These are phyloP conservation scores for Stachybotrys chartarum DNA, from an alignment of 2,329 filamentous ascomycete species.

Conservation along the genomic window DNA sequence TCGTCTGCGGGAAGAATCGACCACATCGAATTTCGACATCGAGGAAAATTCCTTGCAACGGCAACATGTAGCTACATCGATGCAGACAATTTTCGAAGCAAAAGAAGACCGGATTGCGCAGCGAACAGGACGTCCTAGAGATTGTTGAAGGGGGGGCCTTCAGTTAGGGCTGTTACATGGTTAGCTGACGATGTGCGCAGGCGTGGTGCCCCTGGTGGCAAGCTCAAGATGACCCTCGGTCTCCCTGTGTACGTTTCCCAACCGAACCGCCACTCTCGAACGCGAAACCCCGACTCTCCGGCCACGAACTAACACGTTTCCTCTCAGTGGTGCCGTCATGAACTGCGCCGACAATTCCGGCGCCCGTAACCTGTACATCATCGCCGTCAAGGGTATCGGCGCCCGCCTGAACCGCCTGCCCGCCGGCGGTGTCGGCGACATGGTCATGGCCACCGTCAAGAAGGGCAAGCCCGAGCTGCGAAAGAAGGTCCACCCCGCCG, in stretches of 20 bases:
- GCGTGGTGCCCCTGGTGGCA: conserved; percentile 95
- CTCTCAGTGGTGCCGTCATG: conserved; percentile 87
- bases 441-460: conserved; percentile 99
- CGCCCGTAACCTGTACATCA: conserved; percentile 99
- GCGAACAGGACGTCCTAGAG: background rate
- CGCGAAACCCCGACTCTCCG: conserved; percentile 2
- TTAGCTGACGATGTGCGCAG: conserved; percentile 36
- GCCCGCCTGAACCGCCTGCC: conserved; percentile 96
- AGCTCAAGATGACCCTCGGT: conserved; percentile 99
- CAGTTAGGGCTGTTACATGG: background rate
- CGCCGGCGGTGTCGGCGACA: conserved; percentile 96
- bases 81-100: background rate
- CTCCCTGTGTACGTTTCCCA: conserved; percentile 80
- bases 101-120: background rate
- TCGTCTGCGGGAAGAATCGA: background rate
- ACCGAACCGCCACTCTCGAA: background rate
- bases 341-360: conserved; percentile 99
- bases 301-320: conserved; percentile 11
- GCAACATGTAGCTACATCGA: background rate
- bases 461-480: conserved; percentile 99
- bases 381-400: conserved; percentile 98
- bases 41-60: conserved; percentile 1
- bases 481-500: conserved; percentile 99
- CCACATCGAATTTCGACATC: conserved; percentile 2
- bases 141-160: background rate